Percentiles rank a stretch among this genome's conserved stretches.
phyloP scores from a whole-genome alignment of 805 yeast species.

The Cyberlindnera mississippiensis region DNA sequence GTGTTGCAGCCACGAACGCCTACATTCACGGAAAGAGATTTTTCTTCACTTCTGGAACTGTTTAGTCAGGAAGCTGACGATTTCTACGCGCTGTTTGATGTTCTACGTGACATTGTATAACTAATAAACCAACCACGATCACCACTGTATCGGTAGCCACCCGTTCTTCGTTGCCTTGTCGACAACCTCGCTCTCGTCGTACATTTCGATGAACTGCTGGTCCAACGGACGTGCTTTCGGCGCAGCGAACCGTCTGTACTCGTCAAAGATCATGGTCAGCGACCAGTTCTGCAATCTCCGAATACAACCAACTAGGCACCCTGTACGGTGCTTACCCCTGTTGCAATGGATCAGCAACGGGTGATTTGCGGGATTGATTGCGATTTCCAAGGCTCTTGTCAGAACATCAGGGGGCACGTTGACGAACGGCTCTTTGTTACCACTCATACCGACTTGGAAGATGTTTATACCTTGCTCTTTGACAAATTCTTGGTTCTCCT shows the following conservation, averaged over 20 bases:
- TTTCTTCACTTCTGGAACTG: conserved; percentile 32
- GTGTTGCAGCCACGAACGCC: conserved; percentile 59
- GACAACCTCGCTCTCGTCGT: conserved; percentile 61
- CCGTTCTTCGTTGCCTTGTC: conserved; percentile 46
- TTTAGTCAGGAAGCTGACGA: no score
- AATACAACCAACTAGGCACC: conserved; percentile 91
- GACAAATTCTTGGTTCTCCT: conserved; percentile 64
- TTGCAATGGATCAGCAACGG: conserved; percentile 94
- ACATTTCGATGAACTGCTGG: conserved; percentile 91
- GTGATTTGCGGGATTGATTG: conserved; percentile 80
- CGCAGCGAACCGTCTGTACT: conserved; percentile 88
- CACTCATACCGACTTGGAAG: conserved; percentile 89
- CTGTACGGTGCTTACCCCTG: conserved; percentile 95
- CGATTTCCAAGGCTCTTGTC: conserved; percentile 76
- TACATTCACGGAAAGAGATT: conserved; percentile 67
- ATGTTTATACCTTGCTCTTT: conserved; percentile 57
- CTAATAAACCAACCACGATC: no score
- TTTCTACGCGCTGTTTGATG: no score
- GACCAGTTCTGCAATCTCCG: conserved; percentile 91
- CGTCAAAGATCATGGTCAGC: conserved; percentile 89
- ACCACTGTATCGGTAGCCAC: conserved; percentile 74
- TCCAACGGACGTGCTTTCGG: conserved; percentile 96
- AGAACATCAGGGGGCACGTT: conserved; percentile 65
- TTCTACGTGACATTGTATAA: no score
- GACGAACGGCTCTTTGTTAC: conserved; percentile 93